Percentiles rank a stretch among this genome's conserved stretches.
Evolutionary conservation across 2,329 filamentous ascomycete species (phyloP).

Genomic region (Diplodia seriata): DNA sequence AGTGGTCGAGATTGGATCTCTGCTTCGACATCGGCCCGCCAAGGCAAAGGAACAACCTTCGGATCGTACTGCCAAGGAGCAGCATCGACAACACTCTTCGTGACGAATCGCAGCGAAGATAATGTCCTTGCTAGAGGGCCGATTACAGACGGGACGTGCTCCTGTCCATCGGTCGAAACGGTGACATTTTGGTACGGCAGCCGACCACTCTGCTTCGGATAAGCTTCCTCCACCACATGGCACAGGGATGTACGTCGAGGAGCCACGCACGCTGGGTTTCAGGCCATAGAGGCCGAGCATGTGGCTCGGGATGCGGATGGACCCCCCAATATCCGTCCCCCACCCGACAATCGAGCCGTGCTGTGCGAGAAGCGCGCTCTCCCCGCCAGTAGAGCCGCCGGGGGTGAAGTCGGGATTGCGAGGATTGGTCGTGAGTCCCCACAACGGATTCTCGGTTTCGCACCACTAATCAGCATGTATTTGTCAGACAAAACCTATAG

Average conservation of each 20-base stretch:
- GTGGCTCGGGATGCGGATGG: conserved; percentile 61
- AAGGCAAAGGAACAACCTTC: conserved; percentile 70
- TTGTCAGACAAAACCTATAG: conserved; percentile 11
- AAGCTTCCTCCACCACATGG: conserved; percentile 20
- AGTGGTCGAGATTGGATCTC: conserved; percentile 64
- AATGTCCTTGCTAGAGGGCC: conserved; percentile 67
- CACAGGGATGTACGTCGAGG: background rate
- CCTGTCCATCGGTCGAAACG: conserved; percentile 70
- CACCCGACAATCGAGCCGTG: conserved; percentile 64
- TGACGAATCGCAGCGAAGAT: conserved; percentile 61
- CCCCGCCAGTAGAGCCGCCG: conserved; percentile 67
- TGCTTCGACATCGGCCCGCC: conserved; percentile 54
- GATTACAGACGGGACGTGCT: conserved; percentile 66
- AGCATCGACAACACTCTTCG: conserved; percentile 63
- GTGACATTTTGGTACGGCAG: conserved; percentile 57
- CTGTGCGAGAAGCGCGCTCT: conserved; percentile 63
- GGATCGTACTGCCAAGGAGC: conserved; percentile 73
- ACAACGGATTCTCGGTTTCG: conserved; percentile 62
- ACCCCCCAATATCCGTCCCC: conserved; percentile 65
- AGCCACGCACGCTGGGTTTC: conserved; percentile 37
- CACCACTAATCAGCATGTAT: conserved; percentile 52
- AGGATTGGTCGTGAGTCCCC: conserved; percentile 59
- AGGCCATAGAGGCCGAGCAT: conserved; percentile 42
- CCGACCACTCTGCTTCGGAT: conserved; percentile 54
- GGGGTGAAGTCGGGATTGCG: conserved; percentile 53